Evolutionary conservation across 73 alveolate species (phyloP).

Genomic region (Blepharisma stoltei): DNA sequence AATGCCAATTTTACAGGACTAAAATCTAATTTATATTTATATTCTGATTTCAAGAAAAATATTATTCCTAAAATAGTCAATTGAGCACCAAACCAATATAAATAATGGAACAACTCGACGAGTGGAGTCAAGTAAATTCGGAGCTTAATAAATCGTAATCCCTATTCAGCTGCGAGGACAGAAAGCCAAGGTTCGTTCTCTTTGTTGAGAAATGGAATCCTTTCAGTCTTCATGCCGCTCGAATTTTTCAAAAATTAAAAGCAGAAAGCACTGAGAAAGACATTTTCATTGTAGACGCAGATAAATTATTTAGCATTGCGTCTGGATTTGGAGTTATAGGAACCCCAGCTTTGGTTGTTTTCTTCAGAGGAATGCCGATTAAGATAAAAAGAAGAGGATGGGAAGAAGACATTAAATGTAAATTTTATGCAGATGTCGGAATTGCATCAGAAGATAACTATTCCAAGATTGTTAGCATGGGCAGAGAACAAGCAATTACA

Average conservation of each 20-base stretch:
- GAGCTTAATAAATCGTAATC: not conserved
- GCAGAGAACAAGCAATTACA: not conserved
- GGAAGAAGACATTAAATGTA: constrained; percentile 8
- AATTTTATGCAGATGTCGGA: constrained; percentile 6
- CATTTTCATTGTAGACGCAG: not conserved
- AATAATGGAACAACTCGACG: not conserved
- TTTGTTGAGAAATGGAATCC: constrained; percentile 4
- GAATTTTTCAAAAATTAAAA: not conserved
- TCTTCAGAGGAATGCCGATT: not conserved
- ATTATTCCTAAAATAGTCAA: too few species aligned
- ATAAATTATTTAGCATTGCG: not conserved
- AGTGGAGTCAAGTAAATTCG: not conserved
- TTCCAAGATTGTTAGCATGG: not conserved
- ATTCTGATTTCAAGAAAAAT: too few species aligned
- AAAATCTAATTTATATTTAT: too few species aligned
- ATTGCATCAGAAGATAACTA: not conserved
- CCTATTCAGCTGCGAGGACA: not conserved
- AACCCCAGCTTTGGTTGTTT: constrained; percentile 5
- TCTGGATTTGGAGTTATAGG: not conserved
- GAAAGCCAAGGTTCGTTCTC: not conserved
- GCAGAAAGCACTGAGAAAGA: not conserved
- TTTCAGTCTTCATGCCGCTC: not conserved
- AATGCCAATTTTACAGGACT: too few species aligned
- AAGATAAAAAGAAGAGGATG: not conserved
- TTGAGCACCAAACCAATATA: too few species aligned